phyloP scores from a whole-genome alignment of 805 yeast species.

The Metschnikowia baotianmanensis region DNA sequence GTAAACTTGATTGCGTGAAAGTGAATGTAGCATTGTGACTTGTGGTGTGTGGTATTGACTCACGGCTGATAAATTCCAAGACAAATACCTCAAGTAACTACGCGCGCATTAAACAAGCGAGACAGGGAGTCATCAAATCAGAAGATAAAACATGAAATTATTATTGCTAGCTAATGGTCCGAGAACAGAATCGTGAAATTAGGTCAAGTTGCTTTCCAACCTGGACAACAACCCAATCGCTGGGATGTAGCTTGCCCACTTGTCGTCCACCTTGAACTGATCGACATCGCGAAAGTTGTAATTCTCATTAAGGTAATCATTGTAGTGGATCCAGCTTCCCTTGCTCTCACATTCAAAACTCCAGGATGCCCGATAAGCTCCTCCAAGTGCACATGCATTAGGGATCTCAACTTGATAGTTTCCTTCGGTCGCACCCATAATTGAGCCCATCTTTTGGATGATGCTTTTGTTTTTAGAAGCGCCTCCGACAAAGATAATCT shows the following conservation, averaged over 20 bases:
- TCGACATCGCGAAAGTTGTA: conserved; percentile 50
- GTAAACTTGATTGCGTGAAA: not conserved
- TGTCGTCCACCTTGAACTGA: conserved; percentile 34
- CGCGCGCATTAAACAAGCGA: too few species aligned
- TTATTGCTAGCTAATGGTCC: not conserved
- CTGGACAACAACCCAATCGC: conserved; percentile 52
- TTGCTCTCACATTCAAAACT: conserved; percentile 39
- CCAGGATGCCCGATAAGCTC: conserved; percentile 86
- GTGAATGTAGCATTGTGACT: not conserved
- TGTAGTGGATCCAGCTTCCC: conserved; percentile 41
- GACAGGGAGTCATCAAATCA: too few species aligned
- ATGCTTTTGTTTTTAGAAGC: conserved; percentile 72
- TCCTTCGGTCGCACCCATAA: conserved; percentile 65
- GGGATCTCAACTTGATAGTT: conserved; percentile 71
- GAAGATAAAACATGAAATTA: too few species aligned
- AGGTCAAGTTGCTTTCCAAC: conserved; percentile 34
- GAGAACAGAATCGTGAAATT: not conserved
- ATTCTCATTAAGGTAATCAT: conserved; percentile 32
- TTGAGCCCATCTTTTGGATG: conserved; percentile 63
- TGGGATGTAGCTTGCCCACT: conserved; percentile 49
- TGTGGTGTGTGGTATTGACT: not conserved
- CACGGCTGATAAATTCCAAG: too few species aligned
- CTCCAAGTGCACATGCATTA: conserved; percentile 91
- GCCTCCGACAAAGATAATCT: conserved; percentile 84
- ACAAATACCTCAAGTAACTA: too few species aligned